phyloP scores from a whole-genome alignment of 179 eudicot genomes.

The Spinacia oleracea region DNA sequence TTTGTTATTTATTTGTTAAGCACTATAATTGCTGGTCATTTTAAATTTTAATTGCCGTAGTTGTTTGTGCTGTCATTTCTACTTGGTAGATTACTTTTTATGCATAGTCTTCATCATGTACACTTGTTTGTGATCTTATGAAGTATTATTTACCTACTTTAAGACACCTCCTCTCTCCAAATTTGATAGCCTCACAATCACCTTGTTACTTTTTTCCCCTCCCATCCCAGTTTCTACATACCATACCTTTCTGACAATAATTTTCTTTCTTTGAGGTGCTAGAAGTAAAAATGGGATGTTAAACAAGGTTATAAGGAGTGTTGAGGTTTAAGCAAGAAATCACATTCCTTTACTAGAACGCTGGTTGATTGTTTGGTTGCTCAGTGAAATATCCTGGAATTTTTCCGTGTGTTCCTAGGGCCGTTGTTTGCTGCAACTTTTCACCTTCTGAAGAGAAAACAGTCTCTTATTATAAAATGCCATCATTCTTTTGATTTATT shows the following conservation, averaged over 20 bases:
- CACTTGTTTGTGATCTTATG: background rate
- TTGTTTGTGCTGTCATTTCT: background rate
- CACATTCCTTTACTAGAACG: background rate
- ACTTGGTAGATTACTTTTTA: background rate
- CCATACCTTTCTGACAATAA: background rate
- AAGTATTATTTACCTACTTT: background rate
- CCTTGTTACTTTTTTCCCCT: background rate
- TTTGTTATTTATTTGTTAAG: background rate
- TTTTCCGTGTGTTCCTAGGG: background rate
- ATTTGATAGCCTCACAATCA: background rate
- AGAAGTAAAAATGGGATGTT: background rate
- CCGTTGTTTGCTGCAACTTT: background rate
- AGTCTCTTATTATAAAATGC: background rate
- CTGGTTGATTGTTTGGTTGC: background rate
- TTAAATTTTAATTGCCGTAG: background rate
- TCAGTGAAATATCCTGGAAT: background rate
- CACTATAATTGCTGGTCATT: background rate
- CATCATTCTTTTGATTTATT: slow-evolving; percentile 1
- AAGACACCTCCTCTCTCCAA: background rate
- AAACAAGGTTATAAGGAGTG: background rate
- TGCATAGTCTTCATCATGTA: background rate
- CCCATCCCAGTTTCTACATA: background rate
- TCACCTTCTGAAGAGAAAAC: background rate
- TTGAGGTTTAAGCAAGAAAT: background rate
- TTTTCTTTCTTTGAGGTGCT: background rate